Evolutionary conservation across 345 rosid species (phyloP).

Genomic region (Cochlearia excelsa): DNA sequence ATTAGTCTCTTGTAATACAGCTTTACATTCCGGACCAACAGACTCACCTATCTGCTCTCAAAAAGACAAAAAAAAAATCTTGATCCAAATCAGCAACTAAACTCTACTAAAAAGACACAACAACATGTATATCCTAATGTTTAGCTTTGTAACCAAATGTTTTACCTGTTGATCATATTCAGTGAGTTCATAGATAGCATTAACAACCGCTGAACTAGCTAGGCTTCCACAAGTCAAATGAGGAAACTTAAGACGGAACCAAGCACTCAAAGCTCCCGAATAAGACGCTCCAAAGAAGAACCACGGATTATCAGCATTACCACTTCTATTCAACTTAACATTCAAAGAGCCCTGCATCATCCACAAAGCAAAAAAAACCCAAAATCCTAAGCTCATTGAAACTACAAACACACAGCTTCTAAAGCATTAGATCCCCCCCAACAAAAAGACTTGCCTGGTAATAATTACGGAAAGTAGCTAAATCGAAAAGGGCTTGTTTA

Average conservation of each 20-base stretch:
- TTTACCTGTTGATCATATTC: constrained; percentile 80
- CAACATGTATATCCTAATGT: neutral
- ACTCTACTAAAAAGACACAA: constrained; percentile 1
- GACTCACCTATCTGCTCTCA: constrained; percentile 70
- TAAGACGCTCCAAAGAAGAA: constrained; percentile 82
- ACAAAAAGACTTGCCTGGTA: constrained; percentile 58
- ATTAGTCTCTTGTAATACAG: constrained; percentile 67
- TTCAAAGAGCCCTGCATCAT: constrained; percentile 55
- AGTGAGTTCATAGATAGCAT: constrained; percentile 67
- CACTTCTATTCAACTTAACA: constrained; percentile 52
- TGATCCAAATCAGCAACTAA: constrained; percentile 2
- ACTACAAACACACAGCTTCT: neutral
- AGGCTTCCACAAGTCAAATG: constrained; percentile 96
- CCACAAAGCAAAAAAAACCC: constrained; percentile 1
- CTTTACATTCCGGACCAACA: constrained; percentile 89
- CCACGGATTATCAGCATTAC: constrained; percentile 68
- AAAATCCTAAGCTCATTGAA: neutral
- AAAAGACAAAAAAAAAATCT: neutral
- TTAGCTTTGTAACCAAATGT: neutral
- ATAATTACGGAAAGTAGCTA: constrained; percentile 78
- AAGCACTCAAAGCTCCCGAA: constrained; percentile 93
- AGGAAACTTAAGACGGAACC: constrained; percentile 95
- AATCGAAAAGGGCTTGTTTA: constrained; percentile 78
- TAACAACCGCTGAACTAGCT: constrained; percentile 97
- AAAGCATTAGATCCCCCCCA: neutral